Evolutionary conservation across 768 basidiomycete species (phyloP).

Genomic region (Dentipellis fragilis): DNA sequence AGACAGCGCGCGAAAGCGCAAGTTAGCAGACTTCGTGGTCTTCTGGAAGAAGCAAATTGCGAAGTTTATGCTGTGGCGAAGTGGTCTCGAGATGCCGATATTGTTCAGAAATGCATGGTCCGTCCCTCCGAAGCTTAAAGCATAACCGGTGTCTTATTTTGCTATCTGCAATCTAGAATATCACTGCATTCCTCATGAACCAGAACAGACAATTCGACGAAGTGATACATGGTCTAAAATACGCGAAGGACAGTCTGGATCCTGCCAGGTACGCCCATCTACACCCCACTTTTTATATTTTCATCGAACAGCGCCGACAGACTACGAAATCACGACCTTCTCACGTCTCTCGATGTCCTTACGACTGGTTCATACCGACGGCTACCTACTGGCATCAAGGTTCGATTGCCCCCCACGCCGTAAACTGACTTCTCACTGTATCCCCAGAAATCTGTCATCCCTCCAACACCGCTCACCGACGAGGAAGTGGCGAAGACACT

Average conservation of each 20-base stretch:
- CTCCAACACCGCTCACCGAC: slow-evolving; percentile 57
- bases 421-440: neutral
- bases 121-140: slow-evolving; percentile 3
- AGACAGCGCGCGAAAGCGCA: slow-evolving; percentile 68
- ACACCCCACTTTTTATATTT: neutral
- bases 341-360: slow-evolving; percentile 85
- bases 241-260: slow-evolving; percentile 60
- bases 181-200: slow-evolving; percentile 76
- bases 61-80: slow-evolving; percentile 76
- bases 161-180: slow-evolving; percentile 43
- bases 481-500: slow-evolving; percentile 56
- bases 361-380: slow-evolving; percentile 79
- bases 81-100: slow-evolving; percentile 79
- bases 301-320: slow-evolving; percentile 25
- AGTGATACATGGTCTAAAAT: slow-evolving; percentile 50
- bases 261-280: slow-evolving; percentile 53
- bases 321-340: slow-evolving; percentile 86
- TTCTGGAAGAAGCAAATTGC: slow-evolving; percentile 84
- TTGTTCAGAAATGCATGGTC: slow-evolving; percentile 84
- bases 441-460: slow-evolving; percentile 58
- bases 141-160: neutral
- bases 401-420: slow-evolving; percentile 17
- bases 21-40: slow-evolving; percentile 83
- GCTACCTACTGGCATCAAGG: slow-evolving; percentile 76
- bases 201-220: slow-evolving; percentile 81